Base-by-base conservation (phyloP, 768 basidiomycete genomes). In the Gymnopilus dilepis region DNA sequence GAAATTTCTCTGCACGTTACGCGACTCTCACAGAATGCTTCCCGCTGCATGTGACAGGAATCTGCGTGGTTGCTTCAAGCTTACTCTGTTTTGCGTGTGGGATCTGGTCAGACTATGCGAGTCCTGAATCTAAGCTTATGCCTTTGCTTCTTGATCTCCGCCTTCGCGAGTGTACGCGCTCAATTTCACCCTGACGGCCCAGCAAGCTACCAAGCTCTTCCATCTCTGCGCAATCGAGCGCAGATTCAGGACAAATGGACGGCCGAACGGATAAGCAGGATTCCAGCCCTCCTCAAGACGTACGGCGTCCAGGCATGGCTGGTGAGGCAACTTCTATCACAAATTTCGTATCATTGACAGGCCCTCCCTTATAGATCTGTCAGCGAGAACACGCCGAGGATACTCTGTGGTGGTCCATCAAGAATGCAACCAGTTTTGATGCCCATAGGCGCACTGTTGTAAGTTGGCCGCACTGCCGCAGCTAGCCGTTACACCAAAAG, bases 341-440 rank as follows among this genome's bases (percentile, higher is more conserved):
- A 3, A 13, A 13, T 21, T 52, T 52, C 22, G 17, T 22, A 6
- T 13, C 9, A 56, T 47, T 59, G 24, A 58, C 30, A n/a, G 33
- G 52, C 22, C 11, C 38, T 26, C 45, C 7, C 15, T 22, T 42
- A 33, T 66, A 83, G 81, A 76, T 81, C 66, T 73, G 71, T 56
- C 78, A 81, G 72, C 74, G 81, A 37, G 84, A 85, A 63, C 81
- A 84, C 62, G 83, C 83, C 2, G 84, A 85, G 60, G 84, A 85
- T 65, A 81, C 82, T 6, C 72, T 82, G 13, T 84, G 84, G 78
- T 78, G 80, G 75, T 79, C 83, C 5, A 72, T 84, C 48, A 81
- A 82, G 59, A 78, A 80, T 52, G 74, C 82, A 7, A 82, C 82
- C 7, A 79, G 78, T 53, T 82, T 79, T 70, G 80, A 79, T 41